These are phyloP conservation scores for Magnolia sinica DNA, from an alignment of 164 flowering plant species.

Conservation along the genomic window DNA sequence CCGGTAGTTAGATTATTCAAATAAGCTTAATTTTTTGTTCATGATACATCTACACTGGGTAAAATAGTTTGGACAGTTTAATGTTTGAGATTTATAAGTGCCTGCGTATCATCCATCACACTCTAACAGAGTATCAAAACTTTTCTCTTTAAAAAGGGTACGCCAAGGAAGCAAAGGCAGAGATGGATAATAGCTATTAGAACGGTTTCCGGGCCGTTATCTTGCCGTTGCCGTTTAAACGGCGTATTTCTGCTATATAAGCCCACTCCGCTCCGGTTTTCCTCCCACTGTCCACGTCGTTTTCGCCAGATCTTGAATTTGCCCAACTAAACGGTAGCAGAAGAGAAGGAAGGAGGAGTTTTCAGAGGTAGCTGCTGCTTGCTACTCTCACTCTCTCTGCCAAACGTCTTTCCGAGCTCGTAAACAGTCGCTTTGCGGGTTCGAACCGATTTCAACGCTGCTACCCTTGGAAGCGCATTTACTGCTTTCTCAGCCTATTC, in stretches of 20 bases:
- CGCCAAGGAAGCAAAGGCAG: no score
- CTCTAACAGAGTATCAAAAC: no score
- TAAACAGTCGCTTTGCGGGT: neutral
- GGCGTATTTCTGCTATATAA: neutral
- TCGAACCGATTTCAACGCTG: neutral
- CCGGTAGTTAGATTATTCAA: no score
- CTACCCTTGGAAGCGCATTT: conserved; percentile 24
- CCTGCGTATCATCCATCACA: no score
- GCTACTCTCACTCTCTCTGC: neutral
- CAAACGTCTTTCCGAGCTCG: neutral
- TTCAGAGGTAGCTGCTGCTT: neutral
- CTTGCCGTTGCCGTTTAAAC: conserved; percentile 1
- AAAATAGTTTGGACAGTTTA: no score
- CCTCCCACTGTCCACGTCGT: neutral
- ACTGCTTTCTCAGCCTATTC: conserved; percentile 16
- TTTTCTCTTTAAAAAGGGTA: no score
- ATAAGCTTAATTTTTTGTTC: no score
- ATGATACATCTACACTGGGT: no score
- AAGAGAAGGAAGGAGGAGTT: neutral
- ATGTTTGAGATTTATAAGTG: no score
- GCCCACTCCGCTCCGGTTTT: neutral
- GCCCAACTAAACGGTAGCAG: neutral
- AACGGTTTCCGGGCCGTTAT: conserved; percentile 2
- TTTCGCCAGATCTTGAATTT: conserved; percentile 3
- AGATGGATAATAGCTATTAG: no score